Evolutionary conservation across 1,284 basidiomycete species (phyloP).

Genomic region (Fistulinella staudtii): DNA sequence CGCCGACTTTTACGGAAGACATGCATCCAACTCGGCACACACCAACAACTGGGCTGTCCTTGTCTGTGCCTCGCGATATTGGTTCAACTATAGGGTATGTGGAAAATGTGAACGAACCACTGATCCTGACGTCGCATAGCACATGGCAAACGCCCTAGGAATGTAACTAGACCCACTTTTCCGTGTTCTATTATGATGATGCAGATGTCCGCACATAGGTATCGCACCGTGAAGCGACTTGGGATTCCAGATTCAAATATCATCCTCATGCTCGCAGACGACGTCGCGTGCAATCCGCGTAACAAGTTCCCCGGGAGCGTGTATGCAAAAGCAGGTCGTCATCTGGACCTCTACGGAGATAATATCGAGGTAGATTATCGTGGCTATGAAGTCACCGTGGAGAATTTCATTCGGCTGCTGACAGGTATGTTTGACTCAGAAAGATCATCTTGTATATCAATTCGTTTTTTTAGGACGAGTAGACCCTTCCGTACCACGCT

Average conservation of each 20-base stretch:
- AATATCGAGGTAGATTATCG: constrained; percentile 98
- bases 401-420: constrained; percentile 89
- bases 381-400: constrained; percentile 96
- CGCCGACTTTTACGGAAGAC: constrained; percentile 29
- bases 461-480: constrained; percentile 54
- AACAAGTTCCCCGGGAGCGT: constrained; percentile 93
- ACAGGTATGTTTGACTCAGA: constrained; percentile 56
- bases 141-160: constrained; percentile 96
- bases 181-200: background rate
- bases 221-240: constrained; percentile 95
- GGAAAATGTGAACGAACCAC: background rate
- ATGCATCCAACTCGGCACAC: constrained; percentile 49
- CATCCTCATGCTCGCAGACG: constrained; percentile 98
- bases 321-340: constrained; percentile 75
- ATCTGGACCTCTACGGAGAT: constrained; percentile 91
- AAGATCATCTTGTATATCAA: background rate
- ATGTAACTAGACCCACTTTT: constrained; percentile 57
- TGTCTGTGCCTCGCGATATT: constrained; percentile 91
- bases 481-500: constrained; percentile 76
- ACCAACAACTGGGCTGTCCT: constrained; percentile 99
- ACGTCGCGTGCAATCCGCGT: constrained; percentile 90
- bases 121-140: constrained; percentile 44
- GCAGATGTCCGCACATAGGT: constrained; percentile 48
- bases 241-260: constrained; percentile 98
- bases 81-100: constrained; percentile 97